A percentile compares a stretch with the other conserved stretches of the same genome.
Evolutionary conservation across 495 filamentous ascomycete species (phyloP).

Genomic region (Pyrenula massariospora): DNA sequence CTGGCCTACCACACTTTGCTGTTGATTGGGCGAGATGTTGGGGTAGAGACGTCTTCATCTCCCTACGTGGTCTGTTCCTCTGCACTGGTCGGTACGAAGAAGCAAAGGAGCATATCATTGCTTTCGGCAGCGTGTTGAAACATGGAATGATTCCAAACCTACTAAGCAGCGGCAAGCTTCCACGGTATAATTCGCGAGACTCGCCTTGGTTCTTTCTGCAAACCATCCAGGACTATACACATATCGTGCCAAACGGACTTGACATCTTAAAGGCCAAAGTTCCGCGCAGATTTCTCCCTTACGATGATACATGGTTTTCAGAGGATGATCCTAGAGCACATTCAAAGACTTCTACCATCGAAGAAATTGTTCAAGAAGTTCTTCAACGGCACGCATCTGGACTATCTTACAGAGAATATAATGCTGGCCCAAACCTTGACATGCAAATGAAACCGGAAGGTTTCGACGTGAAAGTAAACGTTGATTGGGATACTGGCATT

Average conservation of each 20-base stretch:
- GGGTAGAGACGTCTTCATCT: slow-evolving; percentile 96
- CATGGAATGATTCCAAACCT: slow-evolving; percentile 99
- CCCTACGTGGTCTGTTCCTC: slow-evolving; percentile 77
- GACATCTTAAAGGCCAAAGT: slow-evolving; percentile 65
- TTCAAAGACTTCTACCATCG: slow-evolving; percentile 63
- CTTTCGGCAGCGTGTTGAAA: slow-evolving; percentile 93
- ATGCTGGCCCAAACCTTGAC: slow-evolving; percentile 78
- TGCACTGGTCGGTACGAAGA: slow-evolving; percentile 80
- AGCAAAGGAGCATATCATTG: slow-evolving; percentile 85
- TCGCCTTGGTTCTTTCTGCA: slow-evolving; percentile 97
- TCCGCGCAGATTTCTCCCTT: slow-evolving; percentile 81
- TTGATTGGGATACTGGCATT: slow-evolving; percentile 87
- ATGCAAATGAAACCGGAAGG: slow-evolving; percentile 88
- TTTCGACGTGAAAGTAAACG: slow-evolving; percentile 79
- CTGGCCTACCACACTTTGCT: slow-evolving; percentile 91
- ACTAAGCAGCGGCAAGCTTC: slow-evolving; percentile 71
- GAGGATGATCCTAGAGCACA: slow-evolving; percentile 75
- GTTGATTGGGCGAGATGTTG: slow-evolving; percentile 91
- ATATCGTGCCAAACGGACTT: slow-evolving; percentile 68
- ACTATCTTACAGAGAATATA: slow-evolving; percentile 86
- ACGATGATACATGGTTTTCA: slow-evolving; percentile 87
- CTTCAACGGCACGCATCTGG: slow-evolving; percentile 83
- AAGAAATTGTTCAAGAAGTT: slow-evolving; percentile 86
- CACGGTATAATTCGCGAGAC: slow-evolving; percentile 93
- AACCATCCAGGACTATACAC: slow-evolving; percentile 84